A percentile compares a stretch with the other conserved stretches of the same genome.
These are phyloP conservation scores for Cyphellophora attinorum DNA, from an alignment of 2,329 filamentous ascomycete species.

Conservation along the genomic window DNA sequence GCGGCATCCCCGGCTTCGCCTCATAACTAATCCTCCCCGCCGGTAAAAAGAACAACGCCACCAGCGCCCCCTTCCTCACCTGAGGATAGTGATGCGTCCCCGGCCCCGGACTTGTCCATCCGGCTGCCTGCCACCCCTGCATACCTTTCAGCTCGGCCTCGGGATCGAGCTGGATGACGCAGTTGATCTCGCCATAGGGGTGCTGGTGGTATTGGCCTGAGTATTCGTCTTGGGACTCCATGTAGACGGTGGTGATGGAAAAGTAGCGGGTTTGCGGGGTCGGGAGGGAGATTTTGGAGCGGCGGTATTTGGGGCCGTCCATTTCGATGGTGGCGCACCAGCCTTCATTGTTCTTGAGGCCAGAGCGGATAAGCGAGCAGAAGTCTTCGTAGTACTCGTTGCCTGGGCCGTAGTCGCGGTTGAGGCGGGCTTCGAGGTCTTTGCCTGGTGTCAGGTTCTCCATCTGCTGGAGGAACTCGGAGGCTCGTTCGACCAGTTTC, in stretches of 20 bases:
- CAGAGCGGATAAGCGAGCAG: constrained; percentile 28
- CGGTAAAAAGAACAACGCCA: constrained; percentile 47
- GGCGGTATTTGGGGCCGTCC: constrained; percentile 38
- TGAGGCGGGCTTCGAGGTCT: constrained; percentile 34
- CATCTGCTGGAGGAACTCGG: constrained; percentile 22
- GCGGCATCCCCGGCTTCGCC: constrained; percentile 1
- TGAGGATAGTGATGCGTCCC: constrained; percentile 51
- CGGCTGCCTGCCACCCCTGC: constrained; percentile 46
- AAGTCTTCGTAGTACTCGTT: constrained; percentile 35
- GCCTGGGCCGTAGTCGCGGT: constrained; percentile 34
- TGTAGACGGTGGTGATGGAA: constrained; percentile 49
- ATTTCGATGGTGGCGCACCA: constrained; percentile 37
- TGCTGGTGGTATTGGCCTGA: constrained; percentile 45
- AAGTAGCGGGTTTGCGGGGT: constrained; percentile 39
- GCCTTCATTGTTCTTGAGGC: constrained; percentile 29
- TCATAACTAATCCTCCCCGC: constrained; percentile 38
- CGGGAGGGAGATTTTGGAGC: constrained; percentile 38
- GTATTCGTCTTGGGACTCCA: constrained; percentile 42
- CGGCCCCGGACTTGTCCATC: constrained; percentile 46
- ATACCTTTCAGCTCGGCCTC: constrained; percentile 45
- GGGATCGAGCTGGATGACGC: constrained; percentile 41
- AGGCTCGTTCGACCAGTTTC: constrained; percentile 8
- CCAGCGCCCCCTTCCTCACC: constrained; percentile 39
- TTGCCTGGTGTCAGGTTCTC: constrained; percentile 34
- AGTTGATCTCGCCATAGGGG: constrained; percentile 48